Conservation (phyloP, 176 grass and related monocot species). For the Lolium perenne region DNA sequence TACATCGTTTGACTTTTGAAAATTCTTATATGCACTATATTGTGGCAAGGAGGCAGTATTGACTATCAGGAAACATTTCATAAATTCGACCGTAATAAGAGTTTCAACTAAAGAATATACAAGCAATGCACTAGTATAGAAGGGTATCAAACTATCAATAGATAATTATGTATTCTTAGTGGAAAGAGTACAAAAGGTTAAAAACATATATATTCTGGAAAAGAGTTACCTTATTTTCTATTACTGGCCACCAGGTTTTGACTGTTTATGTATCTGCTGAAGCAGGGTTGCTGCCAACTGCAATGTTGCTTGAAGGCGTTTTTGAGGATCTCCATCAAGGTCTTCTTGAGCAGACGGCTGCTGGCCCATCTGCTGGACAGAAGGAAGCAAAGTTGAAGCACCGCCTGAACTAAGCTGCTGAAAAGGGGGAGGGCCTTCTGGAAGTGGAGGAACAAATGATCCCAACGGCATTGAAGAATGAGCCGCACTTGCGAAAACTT, state of each 20-base stretch:
- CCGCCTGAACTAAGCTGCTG: slow-evolving; percentile 52
- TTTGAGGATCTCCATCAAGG: slow-evolving; percentile 73
- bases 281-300: slow-evolving; percentile 87
- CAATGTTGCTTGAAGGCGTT: slow-evolving; percentile 87
- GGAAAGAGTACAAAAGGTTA: background rate
- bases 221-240: slow-evolving; percentile 63
- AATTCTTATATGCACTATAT: too few relatives aligned
- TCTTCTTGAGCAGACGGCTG: slow-evolving; percentile 52
- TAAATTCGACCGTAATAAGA: slow-evolving; percentile 26
- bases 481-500: slow-evolving; percentile 31
- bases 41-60: background rate
- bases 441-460: slow-evolving; percentile 55
- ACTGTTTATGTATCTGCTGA: slow-evolving; percentile 89
- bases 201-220: slow-evolving; percentile 40
- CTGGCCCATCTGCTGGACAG: slow-evolving; percentile 54
- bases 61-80: background rate
- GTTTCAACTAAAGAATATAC: slow-evolving; percentile 7
- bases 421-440: slow-evolving; percentile 46
- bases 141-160: background rate
- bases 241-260: slow-evolving; percentile 60
- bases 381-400: slow-evolving; percentile 31
- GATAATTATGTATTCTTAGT: slow-evolving; percentile 14
- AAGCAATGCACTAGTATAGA: slow-evolving; percentile 32
- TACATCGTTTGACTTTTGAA: too few relatives aligned
- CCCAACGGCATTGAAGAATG: slow-evolving; percentile 55